A percentile compares a stretch with the other conserved stretches of the same genome.
Evolutionary conservation across 1,139 yeast genomes (phyloP).

Genomic region (Geotrichum aggregatum): DNA sequence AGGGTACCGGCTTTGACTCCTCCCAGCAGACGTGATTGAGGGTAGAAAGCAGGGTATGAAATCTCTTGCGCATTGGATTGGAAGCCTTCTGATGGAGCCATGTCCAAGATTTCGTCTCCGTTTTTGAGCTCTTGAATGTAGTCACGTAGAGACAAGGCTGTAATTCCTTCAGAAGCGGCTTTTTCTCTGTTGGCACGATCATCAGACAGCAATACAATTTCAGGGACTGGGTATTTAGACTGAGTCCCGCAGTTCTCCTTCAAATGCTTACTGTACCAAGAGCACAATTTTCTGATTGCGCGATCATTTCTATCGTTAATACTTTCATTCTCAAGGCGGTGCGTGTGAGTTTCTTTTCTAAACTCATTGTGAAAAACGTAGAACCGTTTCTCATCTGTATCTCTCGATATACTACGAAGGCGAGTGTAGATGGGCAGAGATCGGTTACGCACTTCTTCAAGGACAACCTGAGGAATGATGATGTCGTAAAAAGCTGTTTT

Average conservation of each 20-base stretch:
- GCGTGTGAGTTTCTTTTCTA: conserved; percentile 62
- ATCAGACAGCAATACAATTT: conserved; percentile 66
- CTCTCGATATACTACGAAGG: conserved; percentile 66
- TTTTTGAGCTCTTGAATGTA: conserved; percentile 73
- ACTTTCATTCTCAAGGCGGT: conserved; percentile 61
- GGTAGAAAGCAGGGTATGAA: conserved; percentile 71
- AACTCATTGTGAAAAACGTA: conserved; percentile 93
- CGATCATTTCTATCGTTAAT: conserved; percentile 91
- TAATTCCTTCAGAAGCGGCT: conserved; percentile 53
- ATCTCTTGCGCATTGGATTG: conserved; percentile 46
- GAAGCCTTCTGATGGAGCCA: conserved; percentile 59
- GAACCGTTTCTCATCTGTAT: conserved; percentile 75
- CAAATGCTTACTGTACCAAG: conserved; percentile 71
- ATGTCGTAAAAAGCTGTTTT: conserved; percentile 78
- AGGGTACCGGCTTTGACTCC: conserved; percentile 85
- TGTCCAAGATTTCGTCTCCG: conserved; percentile 72
- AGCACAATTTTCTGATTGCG: conserved; percentile 71
- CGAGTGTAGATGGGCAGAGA: conserved; percentile 87
- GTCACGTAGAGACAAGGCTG: conserved; percentile 54
- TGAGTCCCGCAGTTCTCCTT: conserved; percentile 30
- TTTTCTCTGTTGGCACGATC: conserved; percentile 64
- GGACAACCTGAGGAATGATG: conserved; percentile 85
- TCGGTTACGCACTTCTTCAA: conserved; percentile 86
- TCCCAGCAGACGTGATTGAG: conserved; percentile 79
- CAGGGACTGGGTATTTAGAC: conserved; percentile 36